Conservation (phyloP, 768 basidiomycete genomes). For the Lyophyllum decastes region DNA sequence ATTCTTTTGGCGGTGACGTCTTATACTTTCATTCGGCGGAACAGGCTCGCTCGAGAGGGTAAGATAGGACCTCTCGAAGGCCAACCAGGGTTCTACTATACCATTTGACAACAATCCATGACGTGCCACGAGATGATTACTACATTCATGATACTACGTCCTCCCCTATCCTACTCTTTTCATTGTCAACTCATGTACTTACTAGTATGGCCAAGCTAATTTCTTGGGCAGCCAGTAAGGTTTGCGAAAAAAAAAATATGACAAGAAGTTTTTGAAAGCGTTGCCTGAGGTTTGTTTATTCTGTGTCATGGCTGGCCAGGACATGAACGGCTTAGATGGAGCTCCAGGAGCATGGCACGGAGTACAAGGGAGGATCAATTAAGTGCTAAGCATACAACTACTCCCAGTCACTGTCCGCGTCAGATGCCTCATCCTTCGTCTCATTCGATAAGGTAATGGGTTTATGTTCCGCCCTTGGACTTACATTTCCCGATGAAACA, state of each 20-base stretch:
- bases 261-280: too few species aligned
- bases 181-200: neutral
- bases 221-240: too few species aligned
- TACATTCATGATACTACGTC: neutral
- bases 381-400: slow-evolving; percentile 24
- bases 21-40: slow-evolving; percentile 28
- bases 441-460: slow-evolving; percentile 13
- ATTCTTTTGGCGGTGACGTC: slow-evolving; percentile 27
- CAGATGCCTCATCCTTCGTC: slow-evolving; percentile 37
- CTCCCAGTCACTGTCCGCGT: slow-evolving; percentile 69
- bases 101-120: slow-evolving; percentile 26
- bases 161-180: neutral
- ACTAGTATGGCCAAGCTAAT: neutral
- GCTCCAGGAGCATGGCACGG: too few species aligned
- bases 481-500: slow-evolving; percentile 56
- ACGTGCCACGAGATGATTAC: neutral
- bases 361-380: too few species aligned
- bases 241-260: too few species aligned
- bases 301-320: too few species aligned
- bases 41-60: slow-evolving; percentile 32
- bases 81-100: slow-evolving; percentile 41
- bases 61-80: slow-evolving; percentile 33
- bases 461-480: slow-evolving; percentile 40
- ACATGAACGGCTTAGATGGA: too few species aligned
- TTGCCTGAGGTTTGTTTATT: too few species aligned